These are phyloP conservation scores for Cystobasidium slooffiae DNA, from an alignment of 1,284 basidiomycete genomes.

Conservation along the genomic window DNA sequence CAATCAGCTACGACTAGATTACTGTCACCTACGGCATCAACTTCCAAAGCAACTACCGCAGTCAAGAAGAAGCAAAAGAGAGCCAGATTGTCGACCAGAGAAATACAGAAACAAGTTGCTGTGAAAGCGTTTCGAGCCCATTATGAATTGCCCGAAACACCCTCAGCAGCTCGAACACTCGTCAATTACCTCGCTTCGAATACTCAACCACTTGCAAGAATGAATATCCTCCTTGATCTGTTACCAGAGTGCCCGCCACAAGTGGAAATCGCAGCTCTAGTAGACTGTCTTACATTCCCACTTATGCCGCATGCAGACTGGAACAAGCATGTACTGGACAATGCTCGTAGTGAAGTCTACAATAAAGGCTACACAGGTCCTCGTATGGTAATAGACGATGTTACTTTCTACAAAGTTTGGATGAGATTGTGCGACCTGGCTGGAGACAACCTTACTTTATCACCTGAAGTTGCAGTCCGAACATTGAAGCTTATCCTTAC, in stretches of 20 bases:
- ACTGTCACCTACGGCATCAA: slow-evolving; percentile 1
- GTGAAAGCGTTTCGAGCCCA: no score
- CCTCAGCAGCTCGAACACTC: background rate
- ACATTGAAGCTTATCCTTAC: slow-evolving; percentile 2
- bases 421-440: background rate
- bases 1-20: background rate
- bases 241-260: background rate
- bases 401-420: slow-evolving; percentile 6
- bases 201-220: background rate
- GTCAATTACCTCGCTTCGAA: background rate
- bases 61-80: no score
- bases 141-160: no score
- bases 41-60: background rate
- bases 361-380: background rate
- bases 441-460: background rate
- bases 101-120: no score
- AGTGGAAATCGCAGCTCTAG: background rate
- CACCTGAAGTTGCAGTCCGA: background rate
- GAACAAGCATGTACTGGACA: background rate
- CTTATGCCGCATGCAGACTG: background rate
- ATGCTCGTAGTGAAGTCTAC: background rate
- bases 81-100: no score
- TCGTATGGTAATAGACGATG: background rate
- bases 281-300: slow-evolving; percentile 5
- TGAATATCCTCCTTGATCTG: background rate